Conservation (phyloP, 2,329 filamentous ascomycete genomes). For the Fusarium nelsonii region DNA sequence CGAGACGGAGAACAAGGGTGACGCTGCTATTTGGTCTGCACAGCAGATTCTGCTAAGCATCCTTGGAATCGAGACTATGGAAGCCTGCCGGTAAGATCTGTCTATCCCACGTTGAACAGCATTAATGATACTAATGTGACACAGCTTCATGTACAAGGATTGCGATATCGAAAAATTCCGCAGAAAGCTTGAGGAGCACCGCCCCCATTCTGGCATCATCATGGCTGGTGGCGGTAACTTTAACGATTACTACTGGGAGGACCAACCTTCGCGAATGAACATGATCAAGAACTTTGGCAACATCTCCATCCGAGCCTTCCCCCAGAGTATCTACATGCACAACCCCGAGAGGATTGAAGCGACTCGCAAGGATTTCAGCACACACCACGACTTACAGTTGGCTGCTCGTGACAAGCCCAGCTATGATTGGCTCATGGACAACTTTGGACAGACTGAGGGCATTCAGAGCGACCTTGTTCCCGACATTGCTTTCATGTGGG, state of each 20-base stretch:
- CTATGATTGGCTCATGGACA: conserved; percentile 46
- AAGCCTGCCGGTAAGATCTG: conserved; percentile 44
- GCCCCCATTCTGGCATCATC: conserved; percentile 47
- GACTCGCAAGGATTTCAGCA: conserved; percentile 36
- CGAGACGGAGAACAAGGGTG: conserved; percentile 49
- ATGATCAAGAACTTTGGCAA: conserved; percentile 45
- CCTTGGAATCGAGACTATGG: conserved; percentile 48
- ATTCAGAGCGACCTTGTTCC: conserved; percentile 46
- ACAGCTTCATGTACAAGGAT: conserved; percentile 45
- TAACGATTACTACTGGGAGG: conserved; percentile 49
- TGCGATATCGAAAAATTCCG: conserved; percentile 45
- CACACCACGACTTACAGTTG: conserved; percentile 45
- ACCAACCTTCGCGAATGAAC: conserved; percentile 49
- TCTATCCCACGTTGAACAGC: conserved; percentile 12
- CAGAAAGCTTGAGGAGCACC: conserved; percentile 42
- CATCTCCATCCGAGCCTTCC: conserved; percentile 44
- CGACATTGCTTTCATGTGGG: conserved; percentile 49
- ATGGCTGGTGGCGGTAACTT: conserved; percentile 49
- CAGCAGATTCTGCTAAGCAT: conserved; percentile 47
- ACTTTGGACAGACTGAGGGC: conserved; percentile 36
- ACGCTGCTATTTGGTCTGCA: conserved; percentile 48
- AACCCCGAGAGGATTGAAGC: conserved; percentile 41
- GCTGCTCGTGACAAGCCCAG: conserved; percentile 47
- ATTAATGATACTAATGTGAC: conserved; percentile 27
- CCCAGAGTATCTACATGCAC: conserved; percentile 45